Base-by-base conservation (phyloP, 306 rosid genomes). In the Morella rubra region DNA sequence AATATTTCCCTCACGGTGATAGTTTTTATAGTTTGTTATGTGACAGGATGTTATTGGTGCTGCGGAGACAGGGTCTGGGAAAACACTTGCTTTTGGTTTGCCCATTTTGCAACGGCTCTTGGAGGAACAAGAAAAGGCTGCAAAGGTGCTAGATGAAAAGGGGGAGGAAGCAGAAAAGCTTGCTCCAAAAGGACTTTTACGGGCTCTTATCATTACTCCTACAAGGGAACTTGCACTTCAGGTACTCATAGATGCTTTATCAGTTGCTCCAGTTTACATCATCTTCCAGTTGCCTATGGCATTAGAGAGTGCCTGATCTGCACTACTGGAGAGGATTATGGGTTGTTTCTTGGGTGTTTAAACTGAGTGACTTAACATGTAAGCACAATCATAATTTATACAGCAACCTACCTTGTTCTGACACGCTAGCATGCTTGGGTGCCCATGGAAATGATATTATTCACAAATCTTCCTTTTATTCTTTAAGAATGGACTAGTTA, bases 21-120 rank as follows among this genome's bases (percentile, higher is more conserved):
- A 16, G 72, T 61, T 46, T 24, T 78, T 81, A 58, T 75, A 46
- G 22, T 78, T 67, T 74, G 52, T 80, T 56, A 42, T 72, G 67
- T 77, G 90, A 69, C 88, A 95, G 99, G 99, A 95, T 76, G 90
- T 95, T 85, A 73, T 92, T 77, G 99, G 99, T 80, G 99, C 99
- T 72, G 96, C 99, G 0, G 96, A 90, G 90, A 95, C 99, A 27
- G 97, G 99, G 74, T 95, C 97, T 19, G 99, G 99, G 54, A 95
- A 95, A 85, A 95, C 99, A 27, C 89, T 95, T 72, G 97, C 99
- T 15, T 95, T 95, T 90, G 99, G 99, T 81, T 85, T 95, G 85
- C 99, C 99, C 49, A 95, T 95, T 85, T 86, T 95, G 80, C 99
- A 95, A 82, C 97, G 97, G 41, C 81, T 95, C 73, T 82, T 95